Conservation (phyloP, 768 basidiomycete species). For the Inosperma sp. region DNA sequence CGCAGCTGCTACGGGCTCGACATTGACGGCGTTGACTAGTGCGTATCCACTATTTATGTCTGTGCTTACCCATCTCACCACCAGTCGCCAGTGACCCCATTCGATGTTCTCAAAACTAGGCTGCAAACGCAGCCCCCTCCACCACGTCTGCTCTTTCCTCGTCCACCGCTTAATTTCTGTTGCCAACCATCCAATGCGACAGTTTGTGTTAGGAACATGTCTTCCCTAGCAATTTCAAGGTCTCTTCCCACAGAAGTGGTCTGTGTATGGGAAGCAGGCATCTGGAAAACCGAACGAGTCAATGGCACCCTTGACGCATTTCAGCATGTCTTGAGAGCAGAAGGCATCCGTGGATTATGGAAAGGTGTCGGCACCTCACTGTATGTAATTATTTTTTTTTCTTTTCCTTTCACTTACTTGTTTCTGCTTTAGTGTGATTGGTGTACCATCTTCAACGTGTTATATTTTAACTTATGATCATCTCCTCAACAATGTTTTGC, state of each 20-base stretch:
- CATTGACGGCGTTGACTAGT: slow-evolving; percentile 82
- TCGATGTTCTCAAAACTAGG: slow-evolving; percentile 96
- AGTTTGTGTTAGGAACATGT: slow-evolving; percentile 73
- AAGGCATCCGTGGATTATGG: slow-evolving; percentile 87
- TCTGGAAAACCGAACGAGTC: slow-evolving; percentile 66
- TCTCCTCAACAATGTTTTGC: slow-evolving; percentile 60
- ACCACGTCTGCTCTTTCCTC: slow-evolving; percentile 47
- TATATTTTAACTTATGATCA: slow-evolving; percentile 98
- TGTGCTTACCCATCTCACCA: background rate
- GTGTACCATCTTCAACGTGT: slow-evolving; percentile 84
- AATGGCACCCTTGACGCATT: slow-evolving; percentile 86
- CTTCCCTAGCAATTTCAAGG: slow-evolving; percentile 60
- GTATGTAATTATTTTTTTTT: slow-evolving; percentile 41
- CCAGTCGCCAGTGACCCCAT: slow-evolving; percentile 82
- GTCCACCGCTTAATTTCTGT: slow-evolving; percentile 53
- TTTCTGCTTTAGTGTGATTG: slow-evolving; percentile 62
- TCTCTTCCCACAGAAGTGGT: slow-evolving; percentile 60
- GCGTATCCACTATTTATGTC: slow-evolving; percentile 20
- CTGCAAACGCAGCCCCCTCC: slow-evolving; percentile 84
- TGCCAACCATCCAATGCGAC: slow-evolving; percentile 59
- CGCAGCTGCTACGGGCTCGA: slow-evolving; percentile 75
- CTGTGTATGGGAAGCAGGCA: slow-evolving; percentile 73
- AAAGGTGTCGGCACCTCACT: slow-evolving; percentile 90
- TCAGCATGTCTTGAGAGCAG: slow-evolving; percentile 70
- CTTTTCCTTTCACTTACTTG: slow-evolving; percentile 11